Evolutionary conservation across 805 yeast genomes (phyloP).

Genomic region (Clavispora carvajalis): DNA sequence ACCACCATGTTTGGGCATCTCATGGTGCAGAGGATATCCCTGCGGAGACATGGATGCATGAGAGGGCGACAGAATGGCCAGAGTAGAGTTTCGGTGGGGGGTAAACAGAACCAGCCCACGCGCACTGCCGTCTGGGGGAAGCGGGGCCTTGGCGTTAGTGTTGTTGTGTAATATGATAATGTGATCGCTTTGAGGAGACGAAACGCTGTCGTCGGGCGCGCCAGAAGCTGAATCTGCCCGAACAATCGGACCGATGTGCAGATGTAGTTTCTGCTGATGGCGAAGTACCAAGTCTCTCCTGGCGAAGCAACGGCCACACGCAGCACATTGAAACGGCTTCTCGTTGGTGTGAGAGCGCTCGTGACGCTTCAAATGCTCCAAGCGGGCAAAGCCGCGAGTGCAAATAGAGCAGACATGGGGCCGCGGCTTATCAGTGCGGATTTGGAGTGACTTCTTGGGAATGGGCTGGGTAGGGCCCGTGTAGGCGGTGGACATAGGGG

Average conservation of each 20-base stretch:
- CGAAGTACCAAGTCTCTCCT: conserved; percentile 81
- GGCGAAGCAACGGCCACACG: conserved; percentile 94
- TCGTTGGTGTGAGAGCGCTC: conserved; percentile 85
- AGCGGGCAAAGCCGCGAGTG: conserved; percentile 91
- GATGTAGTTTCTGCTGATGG: conserved; percentile 90
- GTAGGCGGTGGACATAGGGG: background rate
- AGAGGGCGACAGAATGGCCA: conserved; percentile 10
- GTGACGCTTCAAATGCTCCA: conserved; percentile 91
- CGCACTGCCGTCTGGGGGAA: conserved; percentile 18
- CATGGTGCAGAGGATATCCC: background rate
- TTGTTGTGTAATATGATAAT: conserved; percentile 49
- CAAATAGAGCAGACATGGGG: conserved; percentile 90
- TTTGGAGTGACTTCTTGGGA: conserved; percentile 77
- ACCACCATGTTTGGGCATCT: background rate
- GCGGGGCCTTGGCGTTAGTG: conserved; percentile 48
- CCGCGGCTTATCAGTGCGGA: conserved; percentile 89
- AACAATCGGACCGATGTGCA: conserved; percentile 12
- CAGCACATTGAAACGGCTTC: conserved; percentile 90
- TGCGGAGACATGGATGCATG: conserved; percentile 2
- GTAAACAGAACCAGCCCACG: background rate
- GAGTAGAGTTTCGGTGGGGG: conserved; percentile 1
- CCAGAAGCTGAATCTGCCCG: conserved; percentile 13
- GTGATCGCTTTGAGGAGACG: conserved; percentile 33
- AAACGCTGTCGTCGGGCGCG: conserved; percentile 19
- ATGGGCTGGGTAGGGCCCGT: conserved; percentile 51